Base-by-base conservation (phyloP, 306 rosid species). In the Sophora flavescens region DNA sequence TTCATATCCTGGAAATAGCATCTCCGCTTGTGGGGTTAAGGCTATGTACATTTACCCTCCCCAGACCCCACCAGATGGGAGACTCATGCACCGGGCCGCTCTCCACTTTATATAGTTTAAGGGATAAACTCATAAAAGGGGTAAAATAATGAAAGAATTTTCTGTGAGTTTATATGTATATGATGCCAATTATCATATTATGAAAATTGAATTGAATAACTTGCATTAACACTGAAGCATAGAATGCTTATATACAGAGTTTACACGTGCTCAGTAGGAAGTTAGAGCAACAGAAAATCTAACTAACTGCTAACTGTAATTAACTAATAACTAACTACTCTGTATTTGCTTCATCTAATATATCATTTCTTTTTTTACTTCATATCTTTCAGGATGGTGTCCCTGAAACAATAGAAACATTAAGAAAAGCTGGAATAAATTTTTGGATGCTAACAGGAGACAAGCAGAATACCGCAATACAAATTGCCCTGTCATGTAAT, bases 371-470 rank as follows among this genome's bases (percentile, higher is more conserved):
- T 48, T 76, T 76, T 69, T 45, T 56, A 61, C 17, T 65, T 77
- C 18, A 41, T 79, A 28, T 54, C 50, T 79, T 85, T 88, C 83
- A 96, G 99, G 98, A 96, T 79, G 99, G 98, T 28, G 99, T 96
- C 54, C 99, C 99, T 52, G 97, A 92, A 83, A 96, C 99, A 18
- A 96, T 96, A 80, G 96, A 92, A 80, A 69, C 97, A 6, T 80
- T 96, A 44, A 88, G 99, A 84, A 96, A 87, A 86, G 99, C 99
- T 53, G 99, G 99, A 84, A 96, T 96, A 86, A 91, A 96, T 78
- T 96, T 96, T 86, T 96, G 98, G 99, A 92, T 96, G 99, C 90
- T 96, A 66, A 96, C 99, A 3, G 99, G 99, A 68, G 99, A 96
- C 90, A 92, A 96, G 86, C 98, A 96, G 85, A 87, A 87, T 70